phyloP scores from a whole-genome alignment of 192 early-diverging fungal species.

The Umbelopsis sp. region DNA sequence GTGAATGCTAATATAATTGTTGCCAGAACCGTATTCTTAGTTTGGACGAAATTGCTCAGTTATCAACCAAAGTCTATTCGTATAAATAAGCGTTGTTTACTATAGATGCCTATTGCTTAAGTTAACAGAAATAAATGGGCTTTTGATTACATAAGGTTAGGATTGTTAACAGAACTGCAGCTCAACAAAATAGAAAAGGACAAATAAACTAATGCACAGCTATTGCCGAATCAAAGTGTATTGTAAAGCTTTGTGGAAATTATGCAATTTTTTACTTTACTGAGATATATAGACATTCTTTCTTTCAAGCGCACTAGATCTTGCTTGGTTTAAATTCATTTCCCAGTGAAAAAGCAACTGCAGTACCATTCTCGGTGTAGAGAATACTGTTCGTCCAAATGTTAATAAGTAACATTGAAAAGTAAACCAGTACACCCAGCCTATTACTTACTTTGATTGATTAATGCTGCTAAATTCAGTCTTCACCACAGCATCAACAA shows the following conservation, averaged over 20 bases:
- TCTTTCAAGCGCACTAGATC: background rate
- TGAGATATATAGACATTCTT: background rate
- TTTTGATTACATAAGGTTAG: too few relatives aligned
- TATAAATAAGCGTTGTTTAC: too few relatives aligned
- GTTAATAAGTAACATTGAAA: background rate
- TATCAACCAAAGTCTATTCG: background rate
- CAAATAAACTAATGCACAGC: too few relatives aligned
- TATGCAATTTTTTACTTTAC: background rate
- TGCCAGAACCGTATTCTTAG: background rate
- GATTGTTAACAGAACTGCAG: too few relatives aligned
- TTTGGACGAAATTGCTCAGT: background rate
- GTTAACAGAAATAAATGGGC: too few relatives aligned
- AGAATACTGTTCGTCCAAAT: background rate
- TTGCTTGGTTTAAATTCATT: background rate
- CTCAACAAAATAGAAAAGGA: too few relatives aligned
- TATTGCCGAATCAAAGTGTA: too few relatives aligned
- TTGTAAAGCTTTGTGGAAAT: too few relatives aligned
- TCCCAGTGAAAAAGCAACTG: conserved; percentile 7
- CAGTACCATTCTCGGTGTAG: background rate
- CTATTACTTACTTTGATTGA: background rate
- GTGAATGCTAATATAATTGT: background rate
- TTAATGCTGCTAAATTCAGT: conserved; percentile 1
- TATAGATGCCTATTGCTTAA: too few relatives aligned
- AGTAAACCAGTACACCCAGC: background rate
- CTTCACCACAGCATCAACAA: conserved; percentile 24